These are phyloP conservation scores for Exserohilum rostratum DNA, from an alignment of 2,329 filamentous ascomycete genomes.

Conservation along the genomic window DNA sequence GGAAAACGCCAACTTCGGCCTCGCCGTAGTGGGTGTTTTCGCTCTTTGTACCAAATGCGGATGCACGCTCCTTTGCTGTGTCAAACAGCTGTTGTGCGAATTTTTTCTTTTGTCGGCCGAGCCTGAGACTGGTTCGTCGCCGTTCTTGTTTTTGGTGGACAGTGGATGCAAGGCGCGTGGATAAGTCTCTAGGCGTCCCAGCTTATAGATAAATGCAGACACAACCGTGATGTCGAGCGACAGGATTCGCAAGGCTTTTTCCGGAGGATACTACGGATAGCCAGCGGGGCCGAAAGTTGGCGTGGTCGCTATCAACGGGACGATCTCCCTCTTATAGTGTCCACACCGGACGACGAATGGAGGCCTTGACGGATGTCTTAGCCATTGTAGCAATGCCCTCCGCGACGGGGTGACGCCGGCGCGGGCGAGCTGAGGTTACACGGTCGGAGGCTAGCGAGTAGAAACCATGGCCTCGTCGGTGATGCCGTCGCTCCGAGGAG, in stretches of 20 bases:
- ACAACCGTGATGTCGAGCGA: neutral
- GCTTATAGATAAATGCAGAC: no score
- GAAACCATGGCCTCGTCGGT: constrained; percentile 2
- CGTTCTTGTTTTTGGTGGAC: no score
- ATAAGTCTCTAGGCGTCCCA: no score
- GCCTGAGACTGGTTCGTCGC: no score
- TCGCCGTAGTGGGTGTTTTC: no score
- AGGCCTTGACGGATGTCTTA: neutral
- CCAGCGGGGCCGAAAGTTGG: neutral
- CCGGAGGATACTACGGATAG: neutral
- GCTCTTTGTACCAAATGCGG: no score
- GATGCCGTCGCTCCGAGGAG: constrained; percentile 8
- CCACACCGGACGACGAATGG: neutral
- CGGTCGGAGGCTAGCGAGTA: neutral
- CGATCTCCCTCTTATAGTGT: neutral
- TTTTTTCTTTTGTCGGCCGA: no score
- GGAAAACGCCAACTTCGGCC: no score
- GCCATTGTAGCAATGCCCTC: constrained; percentile 8
- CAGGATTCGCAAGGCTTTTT: neutral
- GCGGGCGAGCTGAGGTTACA: constrained; percentile 3
- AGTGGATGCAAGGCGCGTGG: no score
- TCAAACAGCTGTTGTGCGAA: no score
- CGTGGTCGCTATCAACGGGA: neutral
- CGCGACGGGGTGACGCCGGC: neutral
- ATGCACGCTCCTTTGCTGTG: no score